phyloP scores from a whole-genome alignment of 129 eudicot genomes.

The Escallonia herrerae region DNA sequence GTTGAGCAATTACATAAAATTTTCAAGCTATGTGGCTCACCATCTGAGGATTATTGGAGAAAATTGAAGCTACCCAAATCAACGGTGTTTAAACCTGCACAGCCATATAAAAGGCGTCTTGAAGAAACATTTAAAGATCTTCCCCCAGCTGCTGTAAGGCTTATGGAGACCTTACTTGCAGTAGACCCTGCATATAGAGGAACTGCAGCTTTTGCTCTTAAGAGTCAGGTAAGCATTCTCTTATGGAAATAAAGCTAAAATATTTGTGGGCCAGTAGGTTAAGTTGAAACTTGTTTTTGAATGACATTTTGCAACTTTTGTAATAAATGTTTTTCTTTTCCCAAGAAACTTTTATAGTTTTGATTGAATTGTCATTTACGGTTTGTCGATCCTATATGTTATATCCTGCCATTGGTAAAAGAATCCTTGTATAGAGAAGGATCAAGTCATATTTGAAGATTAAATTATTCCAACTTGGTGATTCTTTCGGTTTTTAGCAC shows the following conservation, averaged over 20 bases:
- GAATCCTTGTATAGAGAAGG: too few relatives aligned
- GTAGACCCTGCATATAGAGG: conserved; percentile 71
- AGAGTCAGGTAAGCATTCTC: conserved; percentile 51
- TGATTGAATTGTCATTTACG: too few relatives aligned
- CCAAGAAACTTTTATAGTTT: too few relatives aligned
- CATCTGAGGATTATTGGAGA: conserved; percentile 79
- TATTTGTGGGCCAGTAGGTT: too few relatives aligned
- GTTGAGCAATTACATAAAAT: conserved; percentile 93
- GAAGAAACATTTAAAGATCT: conserved; percentile 65
- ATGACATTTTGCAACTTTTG: not conserved
- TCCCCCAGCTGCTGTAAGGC: conserved; percentile 58
- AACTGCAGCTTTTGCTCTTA: conserved; percentile 61
- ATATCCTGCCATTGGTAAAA: too few relatives aligned
- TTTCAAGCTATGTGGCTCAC: conserved; percentile 93
- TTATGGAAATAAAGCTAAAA: not conserved
- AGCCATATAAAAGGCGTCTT: conserved; percentile 57
- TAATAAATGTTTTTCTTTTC: too few relatives aligned
- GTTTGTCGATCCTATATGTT: too few relatives aligned
- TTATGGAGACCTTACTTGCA: conserved; percentile 71
- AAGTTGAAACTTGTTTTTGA: not conserved
- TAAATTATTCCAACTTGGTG: too few relatives aligned
- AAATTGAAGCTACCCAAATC: conserved; percentile 66
- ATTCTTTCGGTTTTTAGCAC: too few relatives aligned
- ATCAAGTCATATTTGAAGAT: too few relatives aligned
- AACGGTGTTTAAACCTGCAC: conserved; percentile 60